Conservation (phyloP, 1,284 basidiomycete species). For the Irpex sp. region DNA sequence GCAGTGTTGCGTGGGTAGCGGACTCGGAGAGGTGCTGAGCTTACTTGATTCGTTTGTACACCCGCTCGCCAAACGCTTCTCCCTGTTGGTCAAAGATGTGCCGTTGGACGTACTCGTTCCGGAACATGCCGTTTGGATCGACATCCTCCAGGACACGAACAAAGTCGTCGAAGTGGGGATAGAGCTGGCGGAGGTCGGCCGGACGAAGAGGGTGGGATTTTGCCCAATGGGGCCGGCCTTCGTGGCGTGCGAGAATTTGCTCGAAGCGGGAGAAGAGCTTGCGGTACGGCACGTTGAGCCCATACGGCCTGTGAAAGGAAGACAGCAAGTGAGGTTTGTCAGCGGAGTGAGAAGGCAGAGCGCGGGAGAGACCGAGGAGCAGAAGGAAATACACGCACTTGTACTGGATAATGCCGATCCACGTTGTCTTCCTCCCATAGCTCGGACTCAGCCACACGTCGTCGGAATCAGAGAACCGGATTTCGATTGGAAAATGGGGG, state of each 20-base stretch:
- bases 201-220: constrained; percentile 85
- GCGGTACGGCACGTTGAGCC: constrained; percentile 84
- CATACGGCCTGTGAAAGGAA: constrained; percentile 73
- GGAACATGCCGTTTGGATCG: constrained; percentile 82
- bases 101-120: constrained; percentile 75
- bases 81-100: constrained; percentile 62
- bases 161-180: constrained; percentile 87
- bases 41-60: constrained; percentile 45
- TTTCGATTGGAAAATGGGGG: constrained; percentile 92
- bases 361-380: constrained; percentile 8
- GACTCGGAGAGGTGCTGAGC: not conserved
- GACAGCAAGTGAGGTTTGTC: constrained; percentile 10
- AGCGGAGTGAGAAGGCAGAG: constrained; percentile 3
- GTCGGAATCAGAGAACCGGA: constrained; percentile 86
- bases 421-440: constrained; percentile 78
- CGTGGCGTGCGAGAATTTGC: constrained; percentile 65
- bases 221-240: constrained; percentile 95
- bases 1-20: not conserved
- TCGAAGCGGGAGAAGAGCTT: constrained; percentile 82
- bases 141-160: constrained; percentile 63
- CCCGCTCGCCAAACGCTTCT: constrained; percentile 42
- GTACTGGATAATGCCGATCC: constrained; percentile 96
- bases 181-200: constrained; percentile 62
- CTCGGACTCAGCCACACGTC: constrained; percentile 94
- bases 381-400: constrained; percentile 55